These are phyloP conservation scores for Penicillium lagena DNA, from an alignment of 495 filamentous ascomycete species.

Conservation along the genomic window DNA sequence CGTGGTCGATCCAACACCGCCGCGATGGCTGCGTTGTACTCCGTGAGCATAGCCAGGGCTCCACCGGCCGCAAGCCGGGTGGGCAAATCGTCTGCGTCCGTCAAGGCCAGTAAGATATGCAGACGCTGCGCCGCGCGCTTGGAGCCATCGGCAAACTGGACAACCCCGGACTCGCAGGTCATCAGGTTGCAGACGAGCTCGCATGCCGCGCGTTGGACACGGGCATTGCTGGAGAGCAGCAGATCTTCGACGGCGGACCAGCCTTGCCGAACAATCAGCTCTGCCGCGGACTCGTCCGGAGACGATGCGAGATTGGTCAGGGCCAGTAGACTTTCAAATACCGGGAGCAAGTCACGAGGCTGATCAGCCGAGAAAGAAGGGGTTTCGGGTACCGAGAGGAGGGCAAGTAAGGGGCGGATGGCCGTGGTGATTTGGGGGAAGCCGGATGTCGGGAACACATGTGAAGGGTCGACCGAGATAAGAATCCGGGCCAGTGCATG, in stretches of 20 bases:
- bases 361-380: constrained; percentile 44
- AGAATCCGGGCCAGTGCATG: constrained; percentile 90
- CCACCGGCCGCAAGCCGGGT: constrained; percentile 84
- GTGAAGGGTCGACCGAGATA: constrained; percentile 78
- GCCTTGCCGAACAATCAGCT: constrained; percentile 62
- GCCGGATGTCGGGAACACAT: constrained; percentile 74
- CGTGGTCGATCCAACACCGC: constrained; percentile 61
- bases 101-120: constrained; percentile 77
- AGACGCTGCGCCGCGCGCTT: constrained; percentile 63
- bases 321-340: constrained; percentile 85
- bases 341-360: constrained; percentile 73
- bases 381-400: constrained; percentile 51
- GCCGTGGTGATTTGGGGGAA: constrained; percentile 67
- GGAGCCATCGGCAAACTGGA: constrained; percentile 67
- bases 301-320: constrained; percentile 88
- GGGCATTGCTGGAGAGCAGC: constrained; percentile 66
- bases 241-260: constrained; percentile 76
- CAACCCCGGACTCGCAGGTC: constrained; percentile 64
- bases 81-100: constrained; percentile 73
- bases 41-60: constrained; percentile 75
- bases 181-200: constrained; percentile 93
- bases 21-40: constrained; percentile 64
- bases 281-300: constrained; percentile 53
- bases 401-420: constrained; percentile 68
- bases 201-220: constrained; percentile 74